Percentiles rank a stretch among this genome's conserved stretches.
phyloP scores from a whole-genome alignment of 176 grass and related monocot species.

The Carex scoparia region DNA sequence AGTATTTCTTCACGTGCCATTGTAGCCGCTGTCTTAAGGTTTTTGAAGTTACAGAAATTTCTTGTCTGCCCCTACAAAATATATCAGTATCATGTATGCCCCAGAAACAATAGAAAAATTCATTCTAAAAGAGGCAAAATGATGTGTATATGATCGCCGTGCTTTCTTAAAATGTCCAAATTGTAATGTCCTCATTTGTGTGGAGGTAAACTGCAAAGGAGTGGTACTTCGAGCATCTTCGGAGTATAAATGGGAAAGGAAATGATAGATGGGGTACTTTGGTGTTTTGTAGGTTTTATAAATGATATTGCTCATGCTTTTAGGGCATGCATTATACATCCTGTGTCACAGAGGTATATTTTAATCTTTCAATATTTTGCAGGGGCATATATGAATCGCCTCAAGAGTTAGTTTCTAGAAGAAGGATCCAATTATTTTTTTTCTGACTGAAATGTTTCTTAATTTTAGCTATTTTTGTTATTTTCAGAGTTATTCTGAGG shows the following conservation, averaged over 20 bases:
- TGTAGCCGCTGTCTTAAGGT: conserved; percentile 75
- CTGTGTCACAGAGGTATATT: background rate
- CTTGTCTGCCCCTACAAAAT: background rate
- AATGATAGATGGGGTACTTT: background rate
- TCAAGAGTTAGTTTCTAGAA: background rate
- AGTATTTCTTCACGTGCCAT: conserved; percentile 82
- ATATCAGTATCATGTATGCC: background rate
- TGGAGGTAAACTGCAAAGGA: background rate
- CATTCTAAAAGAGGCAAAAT: conserved; percentile 3
- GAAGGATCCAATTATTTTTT: background rate
- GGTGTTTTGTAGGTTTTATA: background rate
- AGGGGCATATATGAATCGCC: background rate
- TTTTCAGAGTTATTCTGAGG: conserved; percentile 34
- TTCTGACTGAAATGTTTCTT: background rate
- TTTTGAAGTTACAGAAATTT: conserved; percentile 9
- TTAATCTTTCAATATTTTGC: background rate
- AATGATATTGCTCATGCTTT: background rate
- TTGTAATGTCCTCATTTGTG: background rate
- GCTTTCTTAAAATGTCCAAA: background rate
- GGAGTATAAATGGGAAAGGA: background rate
- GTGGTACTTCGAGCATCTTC: background rate
- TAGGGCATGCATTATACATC: background rate
- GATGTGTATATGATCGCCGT: no score
- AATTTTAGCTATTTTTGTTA: conserved; percentile 1
- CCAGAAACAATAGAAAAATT: background rate